Evolutionary conservation across 805 yeast genomes (phyloP).

Genomic region (Barnettozyma sp.): DNA sequence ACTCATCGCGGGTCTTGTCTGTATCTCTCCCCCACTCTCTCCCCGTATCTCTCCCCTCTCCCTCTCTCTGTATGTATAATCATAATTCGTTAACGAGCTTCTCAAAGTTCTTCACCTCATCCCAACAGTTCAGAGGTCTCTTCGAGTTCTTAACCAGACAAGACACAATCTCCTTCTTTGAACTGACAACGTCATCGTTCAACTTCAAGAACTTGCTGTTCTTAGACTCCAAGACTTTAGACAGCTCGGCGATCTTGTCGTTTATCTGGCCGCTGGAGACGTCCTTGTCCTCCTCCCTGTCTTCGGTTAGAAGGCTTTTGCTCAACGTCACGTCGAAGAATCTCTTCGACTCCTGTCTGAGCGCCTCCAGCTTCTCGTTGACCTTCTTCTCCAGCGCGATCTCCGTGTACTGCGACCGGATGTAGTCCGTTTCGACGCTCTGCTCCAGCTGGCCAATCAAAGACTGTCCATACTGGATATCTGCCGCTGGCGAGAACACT

Average conservation of each 20-base stretch:
- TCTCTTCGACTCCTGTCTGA: slow-evolving; percentile 46
- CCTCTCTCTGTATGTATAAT: slow-evolving; percentile 3
- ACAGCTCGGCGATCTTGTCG: slow-evolving; percentile 37
- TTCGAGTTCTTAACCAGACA: slow-evolving; percentile 59
- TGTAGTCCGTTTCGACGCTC: slow-evolving; percentile 59
- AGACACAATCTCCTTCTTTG: slow-evolving; percentile 44
- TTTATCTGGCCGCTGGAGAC: slow-evolving; percentile 29
- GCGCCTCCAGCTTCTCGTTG: slow-evolving; percentile 43
- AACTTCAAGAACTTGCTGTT: slow-evolving; percentile 29
- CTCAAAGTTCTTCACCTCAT: slow-evolving; percentile 66
- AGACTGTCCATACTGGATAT: slow-evolving; percentile 60
- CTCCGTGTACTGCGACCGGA: slow-evolving; percentile 64
- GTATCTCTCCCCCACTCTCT: too few relatives aligned
- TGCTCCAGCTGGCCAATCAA: slow-evolving; percentile 56
- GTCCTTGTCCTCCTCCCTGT: slow-evolving; percentile 26
- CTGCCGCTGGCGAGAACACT: slow-evolving; percentile 60
- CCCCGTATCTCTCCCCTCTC: too few relatives aligned
- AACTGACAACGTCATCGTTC: slow-evolving; percentile 35
- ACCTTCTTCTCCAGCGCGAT: slow-evolving; percentile 62
- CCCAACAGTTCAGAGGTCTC: slow-evolving; percentile 74
- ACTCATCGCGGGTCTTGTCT: too few relatives aligned
- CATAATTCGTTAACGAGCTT: slow-evolving; percentile 45
- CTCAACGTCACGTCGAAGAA: slow-evolving; percentile 46
- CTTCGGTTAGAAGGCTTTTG: slow-evolving; percentile 32
- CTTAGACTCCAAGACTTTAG: slow-evolving; percentile 31